Conservation (phyloP, 1,284 basidiomycete genomes). For the Boletus subluridellus region DNA sequence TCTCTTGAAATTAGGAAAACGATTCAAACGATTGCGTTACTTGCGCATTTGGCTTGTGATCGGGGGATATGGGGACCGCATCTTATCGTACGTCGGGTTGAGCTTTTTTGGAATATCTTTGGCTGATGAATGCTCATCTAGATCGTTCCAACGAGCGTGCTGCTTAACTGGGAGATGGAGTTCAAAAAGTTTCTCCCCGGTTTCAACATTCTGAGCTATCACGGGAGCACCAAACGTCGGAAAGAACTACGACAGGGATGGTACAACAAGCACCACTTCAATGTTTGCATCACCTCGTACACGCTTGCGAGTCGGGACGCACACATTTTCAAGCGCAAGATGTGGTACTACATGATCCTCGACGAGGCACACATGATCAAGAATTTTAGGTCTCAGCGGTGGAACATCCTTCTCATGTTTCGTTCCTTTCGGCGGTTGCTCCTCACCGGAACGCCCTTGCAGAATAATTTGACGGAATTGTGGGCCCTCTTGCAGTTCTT, state of each 20-base stretch:
- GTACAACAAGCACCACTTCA: conserved; percentile 90
- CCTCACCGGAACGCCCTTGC: conserved; percentile 90
- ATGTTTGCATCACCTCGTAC: conserved; percentile 96
- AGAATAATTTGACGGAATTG: conserved; percentile 94
- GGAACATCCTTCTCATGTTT: conserved; percentile 95
- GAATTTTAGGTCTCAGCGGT: conserved; percentile 93
- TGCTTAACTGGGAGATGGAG: conserved; percentile 99
- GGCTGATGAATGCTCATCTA: conserved; percentile 21
- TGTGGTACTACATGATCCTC: conserved; percentile 95
- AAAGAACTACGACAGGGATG: conserved; percentile 93
- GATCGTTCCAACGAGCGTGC: conserved; percentile 92
- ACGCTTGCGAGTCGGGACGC: conserved; percentile 90
- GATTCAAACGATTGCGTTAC: conserved; percentile 90
- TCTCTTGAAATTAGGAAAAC: conserved; percentile 70
- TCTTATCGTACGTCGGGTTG: conserved; percentile 59
- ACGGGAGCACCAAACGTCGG: conserved; percentile 86
- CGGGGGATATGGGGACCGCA: conserved; percentile 96
- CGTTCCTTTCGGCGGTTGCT: conserved; percentile 85
- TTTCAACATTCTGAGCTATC: conserved; percentile 89
- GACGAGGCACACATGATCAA: conserved; percentile 99
- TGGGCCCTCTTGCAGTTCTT: conserved; percentile 95
- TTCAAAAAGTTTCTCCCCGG: conserved; percentile 98
- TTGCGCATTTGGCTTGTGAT: conserved; percentile 93
- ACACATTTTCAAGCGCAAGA: conserved; percentile 91
- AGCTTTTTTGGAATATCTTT: background rate